Base-by-base conservation (phyloP, 2,329 filamentous ascomycete genomes). In the Claviceps monticola region DNA sequence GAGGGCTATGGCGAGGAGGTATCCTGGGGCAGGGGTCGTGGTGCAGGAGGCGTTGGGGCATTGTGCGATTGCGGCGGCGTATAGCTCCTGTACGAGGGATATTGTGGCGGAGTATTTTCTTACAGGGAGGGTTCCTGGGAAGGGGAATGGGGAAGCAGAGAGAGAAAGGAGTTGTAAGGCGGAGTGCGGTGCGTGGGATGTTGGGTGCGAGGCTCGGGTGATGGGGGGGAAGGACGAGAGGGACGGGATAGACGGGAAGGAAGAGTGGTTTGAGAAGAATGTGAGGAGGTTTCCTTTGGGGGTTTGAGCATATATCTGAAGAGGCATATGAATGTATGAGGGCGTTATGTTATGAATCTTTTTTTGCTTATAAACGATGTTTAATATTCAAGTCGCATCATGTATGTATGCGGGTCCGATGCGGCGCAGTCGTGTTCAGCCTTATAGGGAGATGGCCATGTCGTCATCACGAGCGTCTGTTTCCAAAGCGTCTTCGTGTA, bases 31-130 rank as follows among this genome's bases (percentile, higher is more conserved):
- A 0, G 52, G 52, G 8, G 51, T 63, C 4, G 51, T 62, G 4
- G 49, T 61, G 0, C 57, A 58, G 36, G 53, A 61, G 16, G 54
- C 57, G 0, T 48, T 59, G 23, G 61, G 61, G 0, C 61, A 63
- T 29, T 54, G 51, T 21, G 49, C 55, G 2, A 4, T 51, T 3
- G 5, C 26, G 1, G 14, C 51, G 1, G 53, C 53, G 1, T 55
- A 52, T 11, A 62, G 61, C 37, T 42, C 42, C 45, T 50, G 60
- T 19, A 56, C 52, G 7, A 56, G 46, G 49, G 14, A 46, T 29
- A 47, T 59, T 34, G 55, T 60, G 8, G 46, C 53, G 1, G 42
- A 52, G 0, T 62, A 62, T 26, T 50, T 62, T 1, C 52, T 56
- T 6, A 51, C 46, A 9, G 60, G 61, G 5, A 51, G 41, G 23